These are phyloP conservation scores for Penicillium sp. DNA, from an alignment of 2,329 filamentous ascomycete genomes.

Conservation along the genomic window DNA sequence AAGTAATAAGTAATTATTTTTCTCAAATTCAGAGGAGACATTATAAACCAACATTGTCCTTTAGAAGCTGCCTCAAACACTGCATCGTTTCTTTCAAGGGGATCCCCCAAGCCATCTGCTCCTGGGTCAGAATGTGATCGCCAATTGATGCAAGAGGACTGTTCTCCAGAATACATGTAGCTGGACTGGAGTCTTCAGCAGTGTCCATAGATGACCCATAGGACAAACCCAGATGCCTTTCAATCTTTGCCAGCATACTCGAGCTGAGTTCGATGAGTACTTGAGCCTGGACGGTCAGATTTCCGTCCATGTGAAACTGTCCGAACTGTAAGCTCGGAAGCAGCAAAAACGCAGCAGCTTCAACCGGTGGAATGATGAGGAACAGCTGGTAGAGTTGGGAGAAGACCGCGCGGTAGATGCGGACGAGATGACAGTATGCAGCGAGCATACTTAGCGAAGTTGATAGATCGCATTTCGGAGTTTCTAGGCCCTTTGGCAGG, in stretches of 20 bases:
- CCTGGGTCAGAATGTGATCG: slow-evolving; percentile 14
- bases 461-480: slow-evolving; percentile 4
- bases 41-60: slow-evolving; percentile 6
- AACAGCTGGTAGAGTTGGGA: slow-evolving; percentile 18
- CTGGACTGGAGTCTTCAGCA: neutral
- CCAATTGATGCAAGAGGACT: slow-evolving; percentile 9
- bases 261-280: slow-evolving; percentile 14
- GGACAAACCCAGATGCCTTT: slow-evolving; percentile 9
- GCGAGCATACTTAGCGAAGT: slow-evolving; percentile 15
- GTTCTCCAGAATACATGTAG: neutral
- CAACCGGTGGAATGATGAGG: slow-evolving; percentile 13
- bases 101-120: slow-evolving; percentile 7
- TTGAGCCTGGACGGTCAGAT: slow-evolving; percentile 11
- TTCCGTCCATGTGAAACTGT: slow-evolving; percentile 11
- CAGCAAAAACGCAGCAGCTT: slow-evolving; percentile 11
- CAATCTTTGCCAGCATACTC: slow-evolving; percentile 13
- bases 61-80: slow-evolving; percentile 13
- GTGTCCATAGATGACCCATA: neutral
- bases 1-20: too few relatives aligned
- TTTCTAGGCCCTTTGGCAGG: neutral
- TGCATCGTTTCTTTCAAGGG: slow-evolving; percentile 18
- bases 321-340: slow-evolving; percentile 13
- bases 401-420: slow-evolving; percentile 17
- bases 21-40: neutral
- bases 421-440: slow-evolving; percentile 16